Evolutionary conservation across 2,329 filamentous ascomycete genomes (phyloP).

Genomic region (Hymenoscyphus scutula): DNA sequence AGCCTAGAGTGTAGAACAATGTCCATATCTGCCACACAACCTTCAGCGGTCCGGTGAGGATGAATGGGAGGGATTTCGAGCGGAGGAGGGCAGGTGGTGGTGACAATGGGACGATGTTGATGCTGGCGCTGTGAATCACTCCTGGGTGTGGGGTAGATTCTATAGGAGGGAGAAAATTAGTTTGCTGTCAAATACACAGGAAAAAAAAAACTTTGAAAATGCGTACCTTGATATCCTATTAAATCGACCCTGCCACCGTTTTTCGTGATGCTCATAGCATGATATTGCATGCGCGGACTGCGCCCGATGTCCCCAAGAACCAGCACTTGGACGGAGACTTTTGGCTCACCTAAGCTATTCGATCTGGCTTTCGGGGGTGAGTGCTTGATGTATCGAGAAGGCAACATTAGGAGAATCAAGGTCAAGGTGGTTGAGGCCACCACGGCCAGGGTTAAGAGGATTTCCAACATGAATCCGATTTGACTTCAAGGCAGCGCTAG

Average conservation of each 20-base stretch:
- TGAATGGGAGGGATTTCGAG: constrained; percentile 70
- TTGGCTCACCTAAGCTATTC: constrained; percentile 32
- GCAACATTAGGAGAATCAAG: constrained; percentile 36
- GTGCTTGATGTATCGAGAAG: constrained; percentile 40
- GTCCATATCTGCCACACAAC: constrained; percentile 77
- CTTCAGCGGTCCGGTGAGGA: constrained; percentile 77
- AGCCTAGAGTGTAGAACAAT: constrained; percentile 70
- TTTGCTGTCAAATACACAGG: constrained; percentile 14
- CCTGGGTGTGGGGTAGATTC: constrained; percentile 82
- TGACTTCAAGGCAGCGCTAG: background rate
- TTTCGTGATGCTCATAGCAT: constrained; percentile 86
- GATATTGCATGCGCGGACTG: constrained; percentile 97
- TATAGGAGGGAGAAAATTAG: constrained; percentile 30
- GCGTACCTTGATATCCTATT: constrained; percentile 82
- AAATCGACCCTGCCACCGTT: constrained; percentile 78
- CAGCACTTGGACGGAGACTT: constrained; percentile 70
- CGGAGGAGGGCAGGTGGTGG: constrained; percentile 66
- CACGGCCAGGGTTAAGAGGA: constrained; percentile 29
- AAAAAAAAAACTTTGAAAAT: constrained; percentile 12
- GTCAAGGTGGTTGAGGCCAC: constrained; percentile 36
- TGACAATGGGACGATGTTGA: constrained; percentile 69
- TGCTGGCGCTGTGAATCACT: constrained; percentile 64
- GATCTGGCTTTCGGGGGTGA: constrained; percentile 34
- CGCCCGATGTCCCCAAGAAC: constrained; percentile 94
- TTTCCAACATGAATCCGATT: constrained; percentile 1